A percentile compares a stretch with the other conserved stretches of the same genome.
Evolutionary conservation across 2,329 filamentous ascomycete species (phyloP).

Genomic region (Alternaria triticina): DNA sequence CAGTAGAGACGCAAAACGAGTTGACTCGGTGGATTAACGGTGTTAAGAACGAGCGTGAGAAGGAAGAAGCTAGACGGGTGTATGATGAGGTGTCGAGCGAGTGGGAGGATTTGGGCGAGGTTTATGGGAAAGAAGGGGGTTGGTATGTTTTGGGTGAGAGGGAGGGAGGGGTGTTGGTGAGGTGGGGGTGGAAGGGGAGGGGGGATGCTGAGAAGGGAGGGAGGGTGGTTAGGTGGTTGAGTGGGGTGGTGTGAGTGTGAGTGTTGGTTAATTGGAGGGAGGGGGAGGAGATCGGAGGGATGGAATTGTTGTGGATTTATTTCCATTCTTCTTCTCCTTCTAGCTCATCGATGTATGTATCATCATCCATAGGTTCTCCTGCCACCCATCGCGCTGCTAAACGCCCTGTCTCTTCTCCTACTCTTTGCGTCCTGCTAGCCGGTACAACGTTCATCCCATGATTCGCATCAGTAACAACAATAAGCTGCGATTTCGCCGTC

Average conservation of each 20-base stretch:
- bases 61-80: not conserved
- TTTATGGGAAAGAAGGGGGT: not conserved
- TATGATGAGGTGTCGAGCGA: not conserved
- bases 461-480: conserved; percentile 48
- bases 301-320: too few relatives aligned
- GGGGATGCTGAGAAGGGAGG: too few relatives aligned
- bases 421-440: conserved; percentile 27
- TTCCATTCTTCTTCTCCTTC: not conserved
- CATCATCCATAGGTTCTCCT: conserved; percentile 3
- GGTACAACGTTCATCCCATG: conserved; percentile 51
- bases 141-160: not conserved
- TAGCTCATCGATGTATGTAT: conserved; percentile 6
- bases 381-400: conserved; percentile 46
- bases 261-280: not conserved
- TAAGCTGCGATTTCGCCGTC: conserved; percentile 46
- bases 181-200: not conserved
- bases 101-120: not conserved
- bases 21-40: not conserved
- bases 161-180: not conserved
- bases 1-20: not conserved
- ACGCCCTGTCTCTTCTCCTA: conserved; percentile 42
- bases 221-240: too few relatives aligned
- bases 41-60: not conserved
- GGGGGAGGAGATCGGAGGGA: not conserved
- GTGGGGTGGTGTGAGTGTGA: not conserved